Evolutionary conservation across 2,329 filamentous ascomycete species (phyloP), one percentile per base, ranked within the genome.

Genomic region (Thyridium curvatum): DNA sequence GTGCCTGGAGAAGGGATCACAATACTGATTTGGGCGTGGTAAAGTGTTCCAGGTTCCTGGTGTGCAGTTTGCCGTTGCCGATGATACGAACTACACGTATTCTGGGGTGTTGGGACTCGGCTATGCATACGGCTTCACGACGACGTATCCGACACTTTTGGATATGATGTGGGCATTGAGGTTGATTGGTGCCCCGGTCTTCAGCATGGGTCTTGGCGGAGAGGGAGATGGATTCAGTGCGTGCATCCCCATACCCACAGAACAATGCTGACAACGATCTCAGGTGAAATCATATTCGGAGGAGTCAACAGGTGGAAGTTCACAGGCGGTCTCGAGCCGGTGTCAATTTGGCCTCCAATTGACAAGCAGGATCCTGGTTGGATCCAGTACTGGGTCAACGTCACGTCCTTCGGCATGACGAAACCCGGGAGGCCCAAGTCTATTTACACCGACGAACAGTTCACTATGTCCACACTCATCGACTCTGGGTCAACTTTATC

Each of bases 401-500:
- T 64, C 21, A 64, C 60, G 2, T 63, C 59, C 0, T 41, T 64
- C 13, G 55, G 54, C 16, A 51, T 59, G 34, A 58, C 54, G 12
- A 52, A 45, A 30, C 57, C 59, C 0, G 47, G 45, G 8, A 31
- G 39, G 5, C 42, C 51, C 6, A 32, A 21, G 13, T 47, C 47
- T 10, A 47, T 46, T n/a, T 51, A 56, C 35, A 61, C 57, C 6
- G 26, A 29, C 30, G 44, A 41, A 31, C 39, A 50, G 21, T 66
- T 64, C 40, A 61, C 62, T 17, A 53, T 65, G 14, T 62, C 66
- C 29, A 70, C 69, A 31, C 61, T 79, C n/a, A 64, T 82, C 18
- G 77, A 82, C 55, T 77, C 74, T 4, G 81, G 81, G 26, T 80
- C 74, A 26, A 81, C 75, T 13, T 65, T 82, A 43, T 80, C 73